A percentile compares a stretch with the other conserved stretches of the same genome.
These are phyloP conservation scores for Talaromyces ruber DNA, from an alignment of 495 filamentous ascomycete species.

Conservation along the genomic window DNA sequence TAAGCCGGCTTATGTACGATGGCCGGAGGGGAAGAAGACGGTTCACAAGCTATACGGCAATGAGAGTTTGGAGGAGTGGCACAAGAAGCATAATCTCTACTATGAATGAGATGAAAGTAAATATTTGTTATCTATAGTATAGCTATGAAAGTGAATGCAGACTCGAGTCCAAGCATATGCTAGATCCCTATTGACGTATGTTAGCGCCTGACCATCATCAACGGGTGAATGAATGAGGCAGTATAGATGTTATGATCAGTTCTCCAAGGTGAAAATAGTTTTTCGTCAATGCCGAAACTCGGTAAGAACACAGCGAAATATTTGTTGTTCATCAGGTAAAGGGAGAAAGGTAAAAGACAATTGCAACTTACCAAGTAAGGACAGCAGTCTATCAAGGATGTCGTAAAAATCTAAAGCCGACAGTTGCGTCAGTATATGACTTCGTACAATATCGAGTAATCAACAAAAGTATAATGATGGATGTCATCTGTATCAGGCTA, in stretches of 20 bases:
- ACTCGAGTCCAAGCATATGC: background rate
- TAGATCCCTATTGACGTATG: background rate
- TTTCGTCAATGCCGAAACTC: conserved; percentile 65
- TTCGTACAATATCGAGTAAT: background rate
- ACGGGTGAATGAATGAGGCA: conserved; percentile 11
- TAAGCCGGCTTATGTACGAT: conserved; percentile 44
- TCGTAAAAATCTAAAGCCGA: background rate
- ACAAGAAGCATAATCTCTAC: conserved; percentile 37
- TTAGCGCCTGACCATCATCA: background rate
- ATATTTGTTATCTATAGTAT: conserved; percentile 5
- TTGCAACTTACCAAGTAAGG: conserved; percentile 18
- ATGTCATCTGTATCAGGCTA: conserved; percentile 40
- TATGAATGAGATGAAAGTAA: conserved; percentile 11
- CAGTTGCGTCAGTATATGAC: background rate
- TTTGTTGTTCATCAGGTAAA: conserved; percentile 60
- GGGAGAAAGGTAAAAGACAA: conserved; percentile 11
- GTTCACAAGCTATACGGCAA: conserved; percentile 31
- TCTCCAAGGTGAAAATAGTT: conserved; percentile 89
- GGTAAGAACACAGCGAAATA: conserved; percentile 76
- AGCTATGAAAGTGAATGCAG: background rate
- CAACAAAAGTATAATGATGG: conserved; percentile 4
- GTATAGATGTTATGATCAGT: conserved; percentile 49
- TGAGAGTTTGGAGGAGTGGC: conserved; percentile 44
- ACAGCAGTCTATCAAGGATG: conserved; percentile 4
- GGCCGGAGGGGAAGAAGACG: conserved; percentile 42